Evolutionary conservation across 345 rosid species (phyloP), one percentile per base, ranked within the genome.

Genomic region (Gossypium stocksii): DNA sequence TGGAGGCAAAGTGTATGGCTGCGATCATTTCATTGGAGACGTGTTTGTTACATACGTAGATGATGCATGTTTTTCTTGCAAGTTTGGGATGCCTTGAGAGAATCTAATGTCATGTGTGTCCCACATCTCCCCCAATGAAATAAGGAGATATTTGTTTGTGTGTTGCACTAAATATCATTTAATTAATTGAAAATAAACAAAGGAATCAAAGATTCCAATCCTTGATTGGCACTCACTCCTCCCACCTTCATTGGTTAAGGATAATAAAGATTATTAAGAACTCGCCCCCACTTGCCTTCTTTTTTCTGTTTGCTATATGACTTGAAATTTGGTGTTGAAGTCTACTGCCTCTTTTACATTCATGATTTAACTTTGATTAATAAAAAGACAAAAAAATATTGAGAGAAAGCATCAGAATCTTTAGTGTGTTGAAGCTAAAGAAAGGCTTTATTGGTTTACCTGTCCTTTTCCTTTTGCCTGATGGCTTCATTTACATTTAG

Each of bases 91-190:
- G 72, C 72, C 7, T 27, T 16, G 19, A 27, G 1, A 38, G 59
- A 69, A 25, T 51, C 59, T 9, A 27, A 3, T 2, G 6, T 48
- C 34, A 15, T 23, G 43, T 48, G 43, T 49, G 59, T 48, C 72
- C 72, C 72, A 51, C 59, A 25, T 69, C 45, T 68, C 22, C 19
- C n/a, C 72, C 72, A 68, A 49, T 49, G 44, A 49, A 34, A 68
- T 4, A 15, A 6, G 9, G 22, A 27, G 53, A 68, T 2, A 49
- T 49, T 34, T 54, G 59, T 19, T 48, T 68, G 43, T 68, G 43
- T 25, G 22, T 49, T 49, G 29, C 43, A 68, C 58, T 48, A 17
- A 27, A 12, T 20, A 22, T 20, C 62, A 57, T 20, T 57, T 11
- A 20, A 20, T 23, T 52, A 52, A 4, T 65, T 19, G 11, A 65